These are phyloP conservation scores for Saturnispora hagleri DNA, from an alignment of 805 yeast genomes.

Conservation along the genomic window DNA sequence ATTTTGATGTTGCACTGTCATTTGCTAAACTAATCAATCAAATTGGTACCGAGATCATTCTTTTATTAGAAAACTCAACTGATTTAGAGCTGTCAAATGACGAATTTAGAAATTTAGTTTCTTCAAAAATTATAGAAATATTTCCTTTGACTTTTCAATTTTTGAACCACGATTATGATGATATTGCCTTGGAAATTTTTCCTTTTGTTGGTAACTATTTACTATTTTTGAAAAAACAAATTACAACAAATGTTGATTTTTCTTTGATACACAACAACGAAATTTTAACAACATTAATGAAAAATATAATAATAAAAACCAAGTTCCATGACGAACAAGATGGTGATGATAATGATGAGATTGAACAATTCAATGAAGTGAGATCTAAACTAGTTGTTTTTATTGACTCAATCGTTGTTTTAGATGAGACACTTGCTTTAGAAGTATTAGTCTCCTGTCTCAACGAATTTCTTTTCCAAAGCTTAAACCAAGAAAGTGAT, in stretches of 20 bases:
- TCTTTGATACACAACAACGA: constrained; percentile 30
- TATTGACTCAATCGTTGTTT: constrained; percentile 67
- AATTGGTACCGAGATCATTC: constrained; percentile 68
- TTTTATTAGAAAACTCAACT: constrained; percentile 47
- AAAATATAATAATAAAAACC: constrained; percentile 68
- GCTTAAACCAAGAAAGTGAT: constrained; percentile 23
- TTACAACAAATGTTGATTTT: constrained; percentile 26
- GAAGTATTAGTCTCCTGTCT: constrained; percentile 39
- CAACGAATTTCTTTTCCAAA: constrained; percentile 29
- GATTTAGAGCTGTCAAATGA: constrained; percentile 30
- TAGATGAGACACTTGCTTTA: constrained; percentile 30
- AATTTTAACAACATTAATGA: constrained; percentile 53
- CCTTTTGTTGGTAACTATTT: constrained; percentile 72
- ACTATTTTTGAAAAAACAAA: constrained; percentile 53
- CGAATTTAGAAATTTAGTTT: constrained; percentile 28
- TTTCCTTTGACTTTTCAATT: constrained; percentile 68
- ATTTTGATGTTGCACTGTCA: constrained; percentile 60
- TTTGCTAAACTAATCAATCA: constrained; percentile 66
- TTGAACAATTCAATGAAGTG: constrained; percentile 71
- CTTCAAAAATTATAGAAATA: constrained; percentile 44
- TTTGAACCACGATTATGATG: constrained; percentile 79
- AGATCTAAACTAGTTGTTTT: constrained; percentile 65
- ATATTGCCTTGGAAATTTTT: constrained; percentile 74
- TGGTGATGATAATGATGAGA: constrained; percentile 59
- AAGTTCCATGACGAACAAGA: constrained; percentile 59